Conservation (phyloP, 106 monocot genomes). For the Gastrodia elata region DNA sequence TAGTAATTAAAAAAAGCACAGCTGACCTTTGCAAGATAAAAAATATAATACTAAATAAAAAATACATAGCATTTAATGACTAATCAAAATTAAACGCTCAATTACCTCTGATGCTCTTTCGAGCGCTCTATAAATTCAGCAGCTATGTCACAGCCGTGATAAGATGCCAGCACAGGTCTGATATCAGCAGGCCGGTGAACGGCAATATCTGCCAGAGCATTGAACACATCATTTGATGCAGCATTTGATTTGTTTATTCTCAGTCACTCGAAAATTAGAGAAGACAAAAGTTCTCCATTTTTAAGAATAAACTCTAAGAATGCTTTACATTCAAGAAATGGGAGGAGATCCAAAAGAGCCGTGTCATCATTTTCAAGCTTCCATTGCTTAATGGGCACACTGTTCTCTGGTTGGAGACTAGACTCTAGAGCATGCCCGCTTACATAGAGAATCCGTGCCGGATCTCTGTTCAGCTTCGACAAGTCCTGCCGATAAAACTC, state of each 20-base stretch:
- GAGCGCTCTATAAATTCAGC: constrained; percentile 84
- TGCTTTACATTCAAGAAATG: constrained; percentile 96
- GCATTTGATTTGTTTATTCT: not conserved
- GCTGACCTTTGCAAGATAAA: not conserved
- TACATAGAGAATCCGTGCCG: constrained; percentile 66
- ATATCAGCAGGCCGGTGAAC: constrained; percentile 84
- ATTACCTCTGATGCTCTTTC: constrained; percentile 81
- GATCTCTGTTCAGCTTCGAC: constrained; percentile 92
- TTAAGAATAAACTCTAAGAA: not conserved
- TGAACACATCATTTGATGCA: not conserved
- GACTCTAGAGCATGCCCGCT: constrained; percentile 73
- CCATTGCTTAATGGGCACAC: constrained; percentile 70
- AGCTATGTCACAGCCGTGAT: constrained; percentile 78
- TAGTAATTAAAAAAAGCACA: not conserved
- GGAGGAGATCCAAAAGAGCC: constrained; percentile 86
- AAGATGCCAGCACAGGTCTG: constrained; percentile 85
- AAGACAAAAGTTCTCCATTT: not conserved
- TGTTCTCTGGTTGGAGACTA: constrained; percentile 83
- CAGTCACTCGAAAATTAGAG: not conserved
- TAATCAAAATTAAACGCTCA: not conserved
- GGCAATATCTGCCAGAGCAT: constrained; percentile 53
- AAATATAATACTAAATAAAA: not conserved
- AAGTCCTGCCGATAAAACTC: constrained; percentile 49
- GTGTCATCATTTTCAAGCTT: constrained; percentile 87
- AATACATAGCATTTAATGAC: not conserved